Base-by-base conservation (phyloP, 164 flowering plant genomes). In the Vitis riparia region DNA sequence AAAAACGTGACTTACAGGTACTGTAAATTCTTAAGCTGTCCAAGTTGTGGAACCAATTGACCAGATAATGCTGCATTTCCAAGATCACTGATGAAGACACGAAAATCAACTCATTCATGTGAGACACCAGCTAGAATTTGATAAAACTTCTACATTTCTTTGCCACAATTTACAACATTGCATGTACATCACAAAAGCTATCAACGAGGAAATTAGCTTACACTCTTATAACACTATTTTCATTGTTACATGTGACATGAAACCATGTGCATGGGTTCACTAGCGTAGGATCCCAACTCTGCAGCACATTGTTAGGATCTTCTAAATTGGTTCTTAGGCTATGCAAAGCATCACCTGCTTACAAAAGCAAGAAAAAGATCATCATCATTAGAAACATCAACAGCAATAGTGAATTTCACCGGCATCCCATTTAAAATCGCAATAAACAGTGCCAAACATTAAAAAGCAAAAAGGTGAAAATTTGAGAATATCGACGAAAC, bases 231-330 rank as follows among this genome's bases (percentile, higher is more conserved):
- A 92, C 98, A 80, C 96, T 92, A 71, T 91, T 92, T 52, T 94
- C 98, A 65, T 82, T 88, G 85, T 90, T 91, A 77, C 98, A 92
- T 56, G 96, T 92, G 51, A 94, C 96, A 81, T 94, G 98, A 76
- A 90, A 90, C 98, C 98, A 92, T 48, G 97, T 92, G 76, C 98
- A 94, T 2, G 98, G 98, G 63, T 90, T 94, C 55, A 92, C 97
- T 51, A 94, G 91, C 3, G 96, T 92, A 47, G 97, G 96, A 80
- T 94, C 97, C 98, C 98, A 94, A 78, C 96, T 92, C 76, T 94
- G 96, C 47, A 94, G 78, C 44, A 92, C 94, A 82, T 88, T 89
- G 73, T 86, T 90, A 48, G 98, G 98, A 82, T 94, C 97, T n/a
- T 65, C 15, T 66, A 94, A 81, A 77, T 81, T 94, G 67, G 74